Conservation (phyloP, 495 filamentous ascomycete species). For the Penicillium salamii region DNA sequence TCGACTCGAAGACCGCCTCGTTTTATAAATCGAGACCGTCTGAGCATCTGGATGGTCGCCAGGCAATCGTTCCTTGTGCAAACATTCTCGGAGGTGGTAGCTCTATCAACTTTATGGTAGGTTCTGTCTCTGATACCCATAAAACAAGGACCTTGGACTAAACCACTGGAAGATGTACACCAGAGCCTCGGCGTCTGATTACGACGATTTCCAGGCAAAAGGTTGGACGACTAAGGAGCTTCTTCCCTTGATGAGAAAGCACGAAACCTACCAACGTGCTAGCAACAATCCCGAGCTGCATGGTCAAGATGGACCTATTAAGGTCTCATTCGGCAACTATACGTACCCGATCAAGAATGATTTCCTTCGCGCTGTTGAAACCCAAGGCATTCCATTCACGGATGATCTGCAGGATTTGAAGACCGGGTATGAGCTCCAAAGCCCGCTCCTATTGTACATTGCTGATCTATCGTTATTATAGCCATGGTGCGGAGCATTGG, state of each 20-base stretch:
- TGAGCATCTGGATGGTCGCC: constrained; percentile 66
- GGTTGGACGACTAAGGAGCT: constrained; percentile 80
- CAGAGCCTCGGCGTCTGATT: constrained; percentile 75
- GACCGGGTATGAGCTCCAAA: constrained; percentile 47
- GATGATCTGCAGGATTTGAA: constrained; percentile 69
- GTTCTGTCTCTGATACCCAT: neutral
- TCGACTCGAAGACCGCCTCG: constrained; percentile 81
- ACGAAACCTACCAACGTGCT: constrained; percentile 78
- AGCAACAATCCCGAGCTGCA: constrained; percentile 74
- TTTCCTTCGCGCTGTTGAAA: constrained; percentile 75
- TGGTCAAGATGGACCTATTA: constrained; percentile 79
- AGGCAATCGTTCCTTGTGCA: constrained; percentile 75
- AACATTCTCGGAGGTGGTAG: constrained; percentile 76
- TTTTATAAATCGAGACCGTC: constrained; percentile 80
- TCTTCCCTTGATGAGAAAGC: constrained; percentile 77
- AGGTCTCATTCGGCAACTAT: constrained; percentile 80
- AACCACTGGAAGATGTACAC: constrained; percentile 67
- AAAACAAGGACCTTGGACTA: neutral
- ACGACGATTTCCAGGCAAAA: constrained; percentile 79
- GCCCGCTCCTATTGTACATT: no score
- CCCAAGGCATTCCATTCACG: constrained; percentile 69
- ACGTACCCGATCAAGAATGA: constrained; percentile 72
- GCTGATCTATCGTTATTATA: constrained; percentile 4
- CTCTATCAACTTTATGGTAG: constrained; percentile 79
- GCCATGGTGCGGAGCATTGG: constrained; percentile 40